Percentiles rank a stretch among this genome's conserved stretches.
Conservation (phyloP, 2,329 filamentous ascomycete species). For the Fusarium sublunatum region DNA sequence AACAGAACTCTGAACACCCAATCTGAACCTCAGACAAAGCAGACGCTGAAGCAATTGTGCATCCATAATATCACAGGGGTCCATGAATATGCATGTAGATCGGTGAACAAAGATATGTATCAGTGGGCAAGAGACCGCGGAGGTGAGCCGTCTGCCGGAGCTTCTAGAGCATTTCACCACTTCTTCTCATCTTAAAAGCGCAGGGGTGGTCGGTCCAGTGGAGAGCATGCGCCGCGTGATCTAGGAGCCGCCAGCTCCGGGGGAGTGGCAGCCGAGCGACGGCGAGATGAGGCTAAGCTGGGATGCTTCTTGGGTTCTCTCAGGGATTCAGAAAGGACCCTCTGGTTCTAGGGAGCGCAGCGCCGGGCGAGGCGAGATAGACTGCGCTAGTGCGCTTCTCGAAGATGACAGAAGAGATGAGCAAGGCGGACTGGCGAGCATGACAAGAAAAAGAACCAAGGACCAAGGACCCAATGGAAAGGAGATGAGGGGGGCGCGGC, state of each 20-base stretch:
- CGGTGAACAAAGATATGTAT: conserved; percentile 17
- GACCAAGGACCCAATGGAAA: neutral
- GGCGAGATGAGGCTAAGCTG: conserved; percentile 40
- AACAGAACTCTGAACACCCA: conserved; percentile 1
- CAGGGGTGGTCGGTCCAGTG: conserved; percentile 32
- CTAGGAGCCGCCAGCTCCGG: conserved; percentile 46
- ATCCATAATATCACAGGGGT: conserved; percentile 19
- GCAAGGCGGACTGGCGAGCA: conserved; percentile 9
- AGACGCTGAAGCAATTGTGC: conserved; percentile 9
- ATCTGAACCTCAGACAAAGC: conserved; percentile 1
- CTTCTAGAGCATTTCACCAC: conserved; percentile 39
- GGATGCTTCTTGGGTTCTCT: conserved; percentile 25
- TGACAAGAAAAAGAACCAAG: neutral
- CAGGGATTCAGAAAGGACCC: conserved; percentile 20
- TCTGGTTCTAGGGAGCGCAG: conserved; percentile 12
- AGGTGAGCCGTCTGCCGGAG: conserved; percentile 33
- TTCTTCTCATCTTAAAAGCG: conserved; percentile 35
- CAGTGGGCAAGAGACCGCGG: conserved; percentile 18
- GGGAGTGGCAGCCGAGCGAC: conserved; percentile 30
- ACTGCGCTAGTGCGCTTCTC: conserved; percentile 40
- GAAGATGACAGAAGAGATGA: conserved; percentile 40
- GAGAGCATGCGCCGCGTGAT: conserved; percentile 38
- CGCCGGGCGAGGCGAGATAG: conserved; percentile 23
- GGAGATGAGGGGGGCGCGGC: conserved; percentile 15
- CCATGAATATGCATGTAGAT: conserved; percentile 14